Conservation (phyloP, 768 basidiomycete species). For the Boletus sp. region DNA sequence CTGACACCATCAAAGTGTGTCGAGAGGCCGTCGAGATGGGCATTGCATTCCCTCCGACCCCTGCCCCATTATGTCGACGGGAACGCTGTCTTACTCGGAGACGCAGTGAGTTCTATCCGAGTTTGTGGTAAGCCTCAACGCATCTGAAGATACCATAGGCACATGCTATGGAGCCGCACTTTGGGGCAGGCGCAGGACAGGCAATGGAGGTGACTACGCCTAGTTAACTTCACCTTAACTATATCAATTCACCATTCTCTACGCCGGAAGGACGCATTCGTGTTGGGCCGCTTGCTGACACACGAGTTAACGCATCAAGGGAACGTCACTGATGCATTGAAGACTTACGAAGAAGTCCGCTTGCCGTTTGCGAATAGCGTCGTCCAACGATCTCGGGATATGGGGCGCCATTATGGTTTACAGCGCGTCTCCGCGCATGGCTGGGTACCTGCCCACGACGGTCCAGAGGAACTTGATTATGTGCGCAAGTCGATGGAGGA, state of each 20-base stretch:
- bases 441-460: neutral
- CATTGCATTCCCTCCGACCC: constrained; percentile 40
- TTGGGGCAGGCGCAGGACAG: constrained; percentile 49
- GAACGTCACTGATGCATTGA: constrained; percentile 29
- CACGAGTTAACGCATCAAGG: constrained; percentile 19
- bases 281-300: constrained; percentile 30
- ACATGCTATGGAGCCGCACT: constrained; percentile 47
- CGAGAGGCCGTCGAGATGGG: constrained; percentile 41
- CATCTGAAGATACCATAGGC: constrained; percentile 30
- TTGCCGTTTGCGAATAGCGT: constrained; percentile 30
- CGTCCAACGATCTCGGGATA: constrained; percentile 13
- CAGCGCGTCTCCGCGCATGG: neutral
- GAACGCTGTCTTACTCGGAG: constrained; percentile 46
- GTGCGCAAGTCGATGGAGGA: constrained; percentile 14
- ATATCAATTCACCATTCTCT: neutral
- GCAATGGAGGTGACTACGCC: constrained; percentile 44
- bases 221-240: neutral
- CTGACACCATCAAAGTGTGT: constrained; percentile 29
- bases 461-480: constrained; percentile 6
- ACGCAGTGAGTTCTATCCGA: constrained; percentile 37
- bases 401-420: constrained; percentile 27
- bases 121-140: neutral
- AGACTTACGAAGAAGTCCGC: constrained; percentile 33
- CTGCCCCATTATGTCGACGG: constrained; percentile 40
- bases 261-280: constrained; percentile 26